These are phyloP conservation scores for Zelonia costaricensis DNA, from an alignment of 208 protist genomes.

Conservation along the genomic window DNA sequence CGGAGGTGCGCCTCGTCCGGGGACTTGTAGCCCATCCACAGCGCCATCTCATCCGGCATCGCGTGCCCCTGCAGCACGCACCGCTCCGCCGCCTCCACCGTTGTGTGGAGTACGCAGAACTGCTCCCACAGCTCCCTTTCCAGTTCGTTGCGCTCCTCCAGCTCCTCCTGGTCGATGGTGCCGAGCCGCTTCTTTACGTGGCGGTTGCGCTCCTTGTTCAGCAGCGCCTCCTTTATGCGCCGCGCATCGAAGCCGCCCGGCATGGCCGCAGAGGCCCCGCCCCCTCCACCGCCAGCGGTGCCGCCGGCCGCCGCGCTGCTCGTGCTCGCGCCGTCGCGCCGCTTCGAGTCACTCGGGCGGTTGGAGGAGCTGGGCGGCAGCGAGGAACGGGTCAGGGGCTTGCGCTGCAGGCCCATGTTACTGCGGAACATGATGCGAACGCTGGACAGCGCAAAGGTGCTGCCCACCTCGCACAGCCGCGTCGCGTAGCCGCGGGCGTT, in stretches of 20 bases:
- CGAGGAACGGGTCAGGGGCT: slow-evolving; percentile 24
- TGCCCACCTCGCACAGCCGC: slow-evolving; percentile 60
- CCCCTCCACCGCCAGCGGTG: neutral
- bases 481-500: slow-evolving; percentile 61
- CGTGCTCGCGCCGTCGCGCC: neutral
- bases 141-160: slow-evolving; percentile 34
- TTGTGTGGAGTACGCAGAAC: slow-evolving; percentile 18
- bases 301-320: neutral
- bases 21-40: slow-evolving; percentile 18
- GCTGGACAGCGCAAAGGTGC: slow-evolving; percentile 54
- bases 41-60: slow-evolving; percentile 9
- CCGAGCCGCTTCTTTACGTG: slow-evolving; percentile 30
- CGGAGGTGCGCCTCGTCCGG: neutral
- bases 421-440: slow-evolving; percentile 54
- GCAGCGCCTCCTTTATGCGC: slow-evolving; percentile 49
- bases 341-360: neutral
- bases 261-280: neutral
- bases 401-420: slow-evolving; percentile 36
- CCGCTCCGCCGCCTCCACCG: slow-evolving; percentile 13
- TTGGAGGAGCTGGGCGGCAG: neutral
- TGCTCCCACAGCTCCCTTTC: slow-evolving; percentile 22
- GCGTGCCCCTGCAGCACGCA: slow-evolving; percentile 7
- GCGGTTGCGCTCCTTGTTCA: slow-evolving; percentile 39
- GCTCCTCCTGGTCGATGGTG: slow-evolving; percentile 36
- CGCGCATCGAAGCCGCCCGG: slow-evolving; percentile 22